Evolutionary conservation across 2,329 filamentous ascomycete species (phyloP).

Genomic region (Talaromyces sp.): DNA sequence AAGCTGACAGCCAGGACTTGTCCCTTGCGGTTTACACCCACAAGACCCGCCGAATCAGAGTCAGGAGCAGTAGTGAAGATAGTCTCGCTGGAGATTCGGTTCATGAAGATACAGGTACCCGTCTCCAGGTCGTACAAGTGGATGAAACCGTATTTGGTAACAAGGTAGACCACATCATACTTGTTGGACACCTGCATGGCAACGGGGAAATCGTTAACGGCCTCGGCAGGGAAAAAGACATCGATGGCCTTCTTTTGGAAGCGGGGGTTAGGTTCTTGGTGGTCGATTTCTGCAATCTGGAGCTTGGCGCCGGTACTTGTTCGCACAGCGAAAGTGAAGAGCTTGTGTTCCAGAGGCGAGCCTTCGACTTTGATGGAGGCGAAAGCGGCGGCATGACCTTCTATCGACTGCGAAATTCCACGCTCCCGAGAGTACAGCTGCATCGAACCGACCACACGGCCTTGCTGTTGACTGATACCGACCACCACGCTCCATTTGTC

Average conservation of each 20-base stretch:
- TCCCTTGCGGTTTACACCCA: conserved; percentile 95
- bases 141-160: conserved; percentile 98
- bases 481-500: conserved; percentile 98
- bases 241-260: conserved; percentile 97
- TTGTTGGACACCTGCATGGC: conserved; percentile 95
- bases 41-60: conserved; percentile 75
- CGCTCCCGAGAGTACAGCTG: conserved; percentile 95
- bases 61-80: conserved; percentile 94
- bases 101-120: conserved; percentile 96
- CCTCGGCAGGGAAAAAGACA: conserved; percentile 94
- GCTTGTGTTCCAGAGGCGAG: conserved; percentile 82
- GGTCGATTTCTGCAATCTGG: conserved; percentile 96
- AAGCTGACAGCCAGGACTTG: conserved; percentile 93
- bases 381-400: conserved; percentile 94
- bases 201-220: conserved; percentile 94
- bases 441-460: conserved; percentile 91
- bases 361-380: conserved; percentile 85
- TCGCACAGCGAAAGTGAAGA: conserved; percentile 94
- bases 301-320: conserved; percentile 87
- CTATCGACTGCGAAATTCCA: conserved; percentile 95
- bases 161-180: conserved; percentile 94
- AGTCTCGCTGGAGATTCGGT: conserved; percentile 97
- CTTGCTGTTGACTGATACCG: conserved; percentile 88
- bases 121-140: conserved; percentile 97
- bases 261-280: conserved; percentile 77